Evolutionary conservation across 2,329 filamentous ascomycete genomes (phyloP).

Genomic region (Aspergillus japonicus): DNA sequence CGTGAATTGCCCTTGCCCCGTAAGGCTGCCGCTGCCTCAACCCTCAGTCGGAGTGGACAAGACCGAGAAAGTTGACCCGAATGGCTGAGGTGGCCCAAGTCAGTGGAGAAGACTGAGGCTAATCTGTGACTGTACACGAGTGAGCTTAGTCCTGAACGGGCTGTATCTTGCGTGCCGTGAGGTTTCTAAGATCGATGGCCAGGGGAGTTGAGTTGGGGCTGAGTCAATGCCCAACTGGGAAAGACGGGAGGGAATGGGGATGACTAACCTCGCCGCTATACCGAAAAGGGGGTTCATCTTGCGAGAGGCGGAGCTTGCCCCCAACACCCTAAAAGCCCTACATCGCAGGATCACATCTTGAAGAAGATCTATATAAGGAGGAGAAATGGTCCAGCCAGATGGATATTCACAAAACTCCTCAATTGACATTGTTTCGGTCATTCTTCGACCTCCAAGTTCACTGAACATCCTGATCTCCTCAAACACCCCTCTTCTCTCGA

Average conservation of each 20-base stretch:
- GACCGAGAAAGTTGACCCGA: too few species aligned
- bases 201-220: not conserved
- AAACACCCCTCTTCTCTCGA: too few species aligned
- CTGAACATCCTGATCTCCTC: too few species aligned
- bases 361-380: not conserved
- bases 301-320: not conserved
- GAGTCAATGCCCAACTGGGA: not conserved
- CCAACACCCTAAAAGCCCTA: not conserved
- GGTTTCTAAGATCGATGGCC: not conserved
- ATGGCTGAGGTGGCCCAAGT: not conserved
- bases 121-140: too few species aligned
- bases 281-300: not conserved
- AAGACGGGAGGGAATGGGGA: not conserved
- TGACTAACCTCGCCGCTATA: not conserved
- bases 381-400: not conserved
- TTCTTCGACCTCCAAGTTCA: too few species aligned
- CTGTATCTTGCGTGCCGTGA: not conserved
- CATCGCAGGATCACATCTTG: not conserved
- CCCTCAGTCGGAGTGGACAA: not conserved
- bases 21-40: not conserved
- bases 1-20: not conserved
- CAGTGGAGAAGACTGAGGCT: not conserved
- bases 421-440: not conserved
- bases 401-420: not conserved
- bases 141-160: not conserved